Percentiles rank a stretch among this genome's conserved stretches.
These are phyloP conservation scores for Euphorbia peplus DNA, from an alignment of 345 rosid species.

Conservation along the genomic window DNA sequence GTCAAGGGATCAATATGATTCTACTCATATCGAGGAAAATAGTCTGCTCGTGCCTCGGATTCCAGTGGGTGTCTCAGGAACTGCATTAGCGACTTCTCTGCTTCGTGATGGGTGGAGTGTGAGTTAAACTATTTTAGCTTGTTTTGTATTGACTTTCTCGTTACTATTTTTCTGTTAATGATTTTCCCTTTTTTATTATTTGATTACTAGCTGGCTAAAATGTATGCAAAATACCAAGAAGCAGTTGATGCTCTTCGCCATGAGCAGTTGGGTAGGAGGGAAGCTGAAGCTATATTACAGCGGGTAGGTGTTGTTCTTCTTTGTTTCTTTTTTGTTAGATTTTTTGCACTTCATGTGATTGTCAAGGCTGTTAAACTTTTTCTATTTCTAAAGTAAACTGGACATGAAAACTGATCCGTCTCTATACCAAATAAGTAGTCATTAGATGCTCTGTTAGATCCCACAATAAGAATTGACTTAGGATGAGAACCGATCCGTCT, in stretches of 20 bases:
- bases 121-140: constrained; percentile 33
- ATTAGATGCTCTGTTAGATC: neutral
- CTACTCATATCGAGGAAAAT: constrained; percentile 44
- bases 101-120: constrained; percentile 99
- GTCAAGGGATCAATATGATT: constrained; percentile 34
- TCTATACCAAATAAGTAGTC: neutral
- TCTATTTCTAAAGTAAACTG: too few relatives aligned
- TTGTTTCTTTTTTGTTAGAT: neutral
- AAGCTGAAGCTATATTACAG: constrained; percentile 79
- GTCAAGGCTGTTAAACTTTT: neutral
- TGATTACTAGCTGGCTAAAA: constrained; percentile 66
- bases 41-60: constrained; percentile 55
- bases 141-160: constrained; percentile 12
- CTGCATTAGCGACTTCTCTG: constrained; percentile 90
- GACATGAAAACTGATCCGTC: neutral
- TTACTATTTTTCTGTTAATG: neutral
- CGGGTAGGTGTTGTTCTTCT: constrained; percentile 65
- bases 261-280: constrained; percentile 94
- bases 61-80: constrained; percentile 91
- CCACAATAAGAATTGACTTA: neutral
- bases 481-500: neutral
- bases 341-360: neutral
- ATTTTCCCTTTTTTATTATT: neutral
- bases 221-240: constrained; percentile 95
- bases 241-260: constrained; percentile 94